Conservation (phyloP, 176 grass and related monocot genomes). For the Zoysia pacifica region DNA sequence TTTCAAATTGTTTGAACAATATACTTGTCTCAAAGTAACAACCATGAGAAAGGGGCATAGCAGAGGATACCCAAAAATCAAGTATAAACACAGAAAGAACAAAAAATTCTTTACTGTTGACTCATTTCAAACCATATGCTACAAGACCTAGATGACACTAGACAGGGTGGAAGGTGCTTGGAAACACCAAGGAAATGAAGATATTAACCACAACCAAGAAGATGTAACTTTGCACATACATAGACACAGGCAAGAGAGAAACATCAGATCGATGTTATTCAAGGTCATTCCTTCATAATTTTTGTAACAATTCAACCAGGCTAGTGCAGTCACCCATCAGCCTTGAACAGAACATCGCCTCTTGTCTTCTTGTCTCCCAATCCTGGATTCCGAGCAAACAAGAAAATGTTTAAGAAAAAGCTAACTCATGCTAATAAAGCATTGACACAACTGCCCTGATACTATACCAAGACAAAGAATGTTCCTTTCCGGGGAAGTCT, state of each 20-base stretch:
- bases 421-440: not conserved
- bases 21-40: conserved; percentile 25
- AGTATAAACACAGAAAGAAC: conserved; percentile 37
- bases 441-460: too few species aligned
- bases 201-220: conserved; percentile 49
- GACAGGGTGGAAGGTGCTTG: conserved; percentile 31
- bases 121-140: conserved; percentile 52
- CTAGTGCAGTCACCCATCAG: conserved; percentile 45
- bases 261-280: conserved; percentile 56
- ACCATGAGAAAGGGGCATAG: conserved; percentile 21
- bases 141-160: conserved; percentile 51
- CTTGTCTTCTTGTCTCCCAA: conserved; percentile 30
- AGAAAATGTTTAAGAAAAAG: not conserved
- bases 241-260: conserved; percentile 22
- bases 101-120: conserved; percentile 51
- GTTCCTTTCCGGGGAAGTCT: not conserved
- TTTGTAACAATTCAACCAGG: conserved; percentile 29
- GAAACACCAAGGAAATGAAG: conserved; percentile 21
- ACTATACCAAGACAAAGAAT: too few species aligned
- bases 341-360: conserved; percentile 33
- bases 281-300: conserved; percentile 34
- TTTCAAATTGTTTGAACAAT: conserved; percentile 35
- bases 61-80: conserved; percentile 20
- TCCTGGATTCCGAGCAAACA: conserved; percentile 1
- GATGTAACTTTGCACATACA: conserved; percentile 51